Percentiles rank a stretch among this genome's conserved stretches.
Conservation (phyloP, 768 basidiomycete genomes). For the Atractiella rhizophila region DNA sequence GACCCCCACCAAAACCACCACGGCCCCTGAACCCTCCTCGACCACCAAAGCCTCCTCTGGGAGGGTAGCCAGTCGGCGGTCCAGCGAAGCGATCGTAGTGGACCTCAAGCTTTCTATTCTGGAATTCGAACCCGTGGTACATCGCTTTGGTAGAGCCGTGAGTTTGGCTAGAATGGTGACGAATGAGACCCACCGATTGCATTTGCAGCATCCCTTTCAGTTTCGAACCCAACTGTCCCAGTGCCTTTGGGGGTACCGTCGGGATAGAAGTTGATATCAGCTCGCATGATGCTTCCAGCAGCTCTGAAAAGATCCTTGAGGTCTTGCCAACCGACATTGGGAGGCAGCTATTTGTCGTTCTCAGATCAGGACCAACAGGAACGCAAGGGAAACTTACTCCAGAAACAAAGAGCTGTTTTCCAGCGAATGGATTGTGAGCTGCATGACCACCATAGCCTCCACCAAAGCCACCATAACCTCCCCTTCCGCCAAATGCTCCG, state of each 20-base stretch:
- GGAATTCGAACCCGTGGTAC: slow-evolving; percentile 97
- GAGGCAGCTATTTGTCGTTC: slow-evolving; percentile 39
- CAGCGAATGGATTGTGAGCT: background rate
- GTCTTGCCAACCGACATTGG: slow-evolving; percentile 98
- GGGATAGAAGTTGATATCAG: slow-evolving; percentile 65
- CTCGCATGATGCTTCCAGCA: slow-evolving; percentile 79
- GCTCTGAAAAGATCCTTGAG: slow-evolving; percentile 89
- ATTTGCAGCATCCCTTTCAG: slow-evolving; percentile 62
- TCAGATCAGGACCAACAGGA: slow-evolving; percentile 59
- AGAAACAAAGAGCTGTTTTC: slow-evolving; percentile 1
- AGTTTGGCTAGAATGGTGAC: background rate
- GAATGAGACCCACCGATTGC: slow-evolving; percentile 49
- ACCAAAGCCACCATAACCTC: slow-evolving; percentile 12
- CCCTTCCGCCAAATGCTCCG: slow-evolving; percentile 7
- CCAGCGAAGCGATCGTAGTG: slow-evolving; percentile 61
- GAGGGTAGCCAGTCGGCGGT: background rate
- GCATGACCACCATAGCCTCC: slow-evolving; percentile 9
- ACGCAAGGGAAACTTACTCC: slow-evolving; percentile 6
- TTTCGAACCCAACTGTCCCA: slow-evolving; percentile 91
- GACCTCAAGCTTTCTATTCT: slow-evolving; percentile 80
- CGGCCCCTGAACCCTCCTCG: slow-evolving; percentile 15
- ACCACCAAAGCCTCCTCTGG: background rate
- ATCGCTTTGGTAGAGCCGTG: slow-evolving; percentile 32
- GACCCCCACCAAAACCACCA: slow-evolving; percentile 27
- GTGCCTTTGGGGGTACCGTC: slow-evolving; percentile 88